Evolutionary conservation across 305 asterid genomes (phyloP).

Genomic region (Fraxinus angustifolia): DNA sequence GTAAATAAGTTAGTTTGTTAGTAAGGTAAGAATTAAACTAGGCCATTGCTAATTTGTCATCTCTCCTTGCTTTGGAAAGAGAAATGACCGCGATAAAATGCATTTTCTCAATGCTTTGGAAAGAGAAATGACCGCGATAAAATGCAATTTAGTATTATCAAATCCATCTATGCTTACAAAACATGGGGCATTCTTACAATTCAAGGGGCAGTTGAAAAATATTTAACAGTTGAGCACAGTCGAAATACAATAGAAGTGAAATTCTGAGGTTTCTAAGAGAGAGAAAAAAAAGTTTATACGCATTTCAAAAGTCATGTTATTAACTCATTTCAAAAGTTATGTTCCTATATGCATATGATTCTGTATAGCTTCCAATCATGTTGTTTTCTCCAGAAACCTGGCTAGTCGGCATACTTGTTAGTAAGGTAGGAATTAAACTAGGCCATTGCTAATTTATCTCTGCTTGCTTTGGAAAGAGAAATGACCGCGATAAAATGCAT

Average conservation of each 20-base stretch:
- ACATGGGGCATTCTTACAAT: neutral
- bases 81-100: neutral
- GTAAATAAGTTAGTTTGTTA: neutral
- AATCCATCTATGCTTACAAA: neutral
- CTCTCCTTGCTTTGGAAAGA: neutral
- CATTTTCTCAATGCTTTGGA: neutral
- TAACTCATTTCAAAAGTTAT: neutral
- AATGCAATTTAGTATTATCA: neutral
- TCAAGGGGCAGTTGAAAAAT: neutral
- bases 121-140: neutral
- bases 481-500: neutral
- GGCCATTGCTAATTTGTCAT: neutral
- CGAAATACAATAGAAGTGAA: neutral
- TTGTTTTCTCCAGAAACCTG: neutral
- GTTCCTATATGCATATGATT: neutral
- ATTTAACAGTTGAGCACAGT: neutral
- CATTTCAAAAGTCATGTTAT: no score
- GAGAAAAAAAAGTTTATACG: neutral
- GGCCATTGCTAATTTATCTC: neutral
- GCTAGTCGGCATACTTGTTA: slow-evolving; percentile 6
- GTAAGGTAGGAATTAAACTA: neutral
- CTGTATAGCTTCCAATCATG: slow-evolving; percentile 3
- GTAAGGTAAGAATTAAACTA: neutral
- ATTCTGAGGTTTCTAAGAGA: neutral
- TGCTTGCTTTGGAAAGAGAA: neutral